phyloP scores from a whole-genome alignment of 768 basidiomycete genomes.

The Suillus subaureus region DNA sequence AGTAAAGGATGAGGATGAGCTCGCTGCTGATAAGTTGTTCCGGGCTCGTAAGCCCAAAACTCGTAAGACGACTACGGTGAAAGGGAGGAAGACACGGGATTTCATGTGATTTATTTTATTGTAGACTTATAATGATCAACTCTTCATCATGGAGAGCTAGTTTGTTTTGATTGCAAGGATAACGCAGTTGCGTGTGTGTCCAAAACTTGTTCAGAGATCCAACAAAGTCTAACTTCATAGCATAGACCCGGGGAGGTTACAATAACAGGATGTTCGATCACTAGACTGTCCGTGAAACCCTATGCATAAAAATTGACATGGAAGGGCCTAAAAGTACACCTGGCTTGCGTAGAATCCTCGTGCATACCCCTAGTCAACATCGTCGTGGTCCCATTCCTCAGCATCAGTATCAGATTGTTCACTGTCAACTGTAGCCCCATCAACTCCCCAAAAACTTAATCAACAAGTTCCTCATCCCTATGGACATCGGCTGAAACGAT shows the following conservation, averaged over 20 bases:
- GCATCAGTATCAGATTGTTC: constrained; percentile 8
- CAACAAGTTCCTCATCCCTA: constrained; percentile 59
- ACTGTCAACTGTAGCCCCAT: constrained; percentile 26
- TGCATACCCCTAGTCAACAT: constrained; percentile 1
- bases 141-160: no score
- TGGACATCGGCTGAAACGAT: constrained; percentile 54
- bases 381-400: constrained; percentile 3
- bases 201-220: no score
- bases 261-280: neutral
- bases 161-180: no score
- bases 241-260: no score
- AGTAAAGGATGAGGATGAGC: constrained; percentile 42
- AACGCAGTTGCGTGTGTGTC: no score
- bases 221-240: no score
- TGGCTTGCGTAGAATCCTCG: neutral
- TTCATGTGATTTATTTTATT: constrained; percentile 9
- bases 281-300: neutral
- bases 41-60: constrained; percentile 52
- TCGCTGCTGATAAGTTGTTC: constrained; percentile 61
- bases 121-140: no score
- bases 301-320: neutral
- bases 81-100: constrained; percentile 18
- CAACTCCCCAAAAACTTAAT: constrained; percentile 58
- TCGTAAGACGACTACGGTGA: constrained; percentile 28
- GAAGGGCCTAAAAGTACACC: neutral